phyloP scores from a whole-genome alignment of 352 stramenopile species.

The Globisporangium nunn region DNA sequence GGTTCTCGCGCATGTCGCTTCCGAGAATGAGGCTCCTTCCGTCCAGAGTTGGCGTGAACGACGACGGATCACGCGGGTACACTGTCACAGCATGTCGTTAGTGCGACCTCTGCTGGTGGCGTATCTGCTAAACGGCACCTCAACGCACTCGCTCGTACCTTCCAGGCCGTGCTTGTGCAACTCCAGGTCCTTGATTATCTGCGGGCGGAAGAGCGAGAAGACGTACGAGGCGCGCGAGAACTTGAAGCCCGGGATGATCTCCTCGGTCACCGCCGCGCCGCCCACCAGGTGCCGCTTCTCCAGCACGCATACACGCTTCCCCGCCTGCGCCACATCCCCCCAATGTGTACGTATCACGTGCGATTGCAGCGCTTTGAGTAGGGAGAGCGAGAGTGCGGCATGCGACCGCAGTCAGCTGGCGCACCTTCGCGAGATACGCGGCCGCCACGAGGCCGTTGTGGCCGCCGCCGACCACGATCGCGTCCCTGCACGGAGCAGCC shows the following conservation, averaged over 20 bases:
- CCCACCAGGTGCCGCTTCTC: slow-evolving; percentile 86
- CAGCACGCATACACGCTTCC: slow-evolving; percentile 83
- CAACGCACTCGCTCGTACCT: slow-evolving; percentile 22
- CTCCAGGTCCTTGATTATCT: slow-evolving; percentile 87
- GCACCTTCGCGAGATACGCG: slow-evolving; percentile 83
- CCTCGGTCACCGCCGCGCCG: slow-evolving; percentile 86
- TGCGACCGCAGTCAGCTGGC: background rate
- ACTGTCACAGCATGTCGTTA: slow-evolving; percentile 22
- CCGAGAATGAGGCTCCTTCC: slow-evolving; percentile 76
- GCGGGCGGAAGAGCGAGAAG: slow-evolving; percentile 83
- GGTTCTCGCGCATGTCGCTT: slow-evolving; percentile 65
- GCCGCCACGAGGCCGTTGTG: slow-evolving; percentile 88
- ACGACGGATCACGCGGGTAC: slow-evolving; percentile 76
- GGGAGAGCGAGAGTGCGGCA: background rate
- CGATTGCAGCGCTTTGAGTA: too few relatives aligned
- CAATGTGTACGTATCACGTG: background rate
- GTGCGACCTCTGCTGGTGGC: background rate
- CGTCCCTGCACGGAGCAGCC: slow-evolving; percentile 38
- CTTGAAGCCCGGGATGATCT: slow-evolving; percentile 87
- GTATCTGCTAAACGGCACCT: too few relatives aligned
- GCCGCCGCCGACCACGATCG: slow-evolving; percentile 83
- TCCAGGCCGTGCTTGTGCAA: slow-evolving; percentile 71
- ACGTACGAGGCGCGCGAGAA: slow-evolving; percentile 90
- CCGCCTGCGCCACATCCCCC: slow-evolving; percentile 24
- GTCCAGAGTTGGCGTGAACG: slow-evolving; percentile 81